A percentile compares a stretch with the other conserved stretches of the same genome.
Conservation (phyloP, 345 rosid species). For the Boechera divaricarpa region DNA sequence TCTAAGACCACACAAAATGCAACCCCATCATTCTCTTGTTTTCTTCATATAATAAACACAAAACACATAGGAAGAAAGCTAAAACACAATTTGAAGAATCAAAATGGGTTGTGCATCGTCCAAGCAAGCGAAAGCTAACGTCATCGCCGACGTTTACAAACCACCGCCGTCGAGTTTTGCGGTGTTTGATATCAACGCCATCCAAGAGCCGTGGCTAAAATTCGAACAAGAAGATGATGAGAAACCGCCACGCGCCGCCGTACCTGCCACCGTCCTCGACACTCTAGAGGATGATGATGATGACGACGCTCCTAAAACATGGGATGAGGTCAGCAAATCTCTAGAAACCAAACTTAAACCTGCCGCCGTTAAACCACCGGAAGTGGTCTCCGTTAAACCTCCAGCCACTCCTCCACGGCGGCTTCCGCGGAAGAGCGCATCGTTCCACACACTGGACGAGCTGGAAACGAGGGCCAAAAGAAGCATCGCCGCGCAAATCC, state of each 20-base stretch:
- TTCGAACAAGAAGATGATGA: slow-evolving; percentile 52
- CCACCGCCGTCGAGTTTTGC: slow-evolving; percentile 84
- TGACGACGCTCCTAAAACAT: slow-evolving; percentile 67
- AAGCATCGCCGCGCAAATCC: slow-evolving; percentile 34
- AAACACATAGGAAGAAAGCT: slow-evolving; percentile 7
- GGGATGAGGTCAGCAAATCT: slow-evolving; percentile 94
- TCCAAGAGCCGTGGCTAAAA: slow-evolving; percentile 85
- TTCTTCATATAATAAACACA: slow-evolving; percentile 22
- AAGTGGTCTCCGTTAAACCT: slow-evolving; percentile 33
- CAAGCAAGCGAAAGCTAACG: slow-evolving; percentile 55
- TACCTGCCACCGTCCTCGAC: slow-evolving; percentile 51
- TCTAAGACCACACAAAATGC: slow-evolving; percentile 36
- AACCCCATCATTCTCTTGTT: slow-evolving; percentile 34
- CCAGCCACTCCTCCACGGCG: slow-evolving; percentile 42
- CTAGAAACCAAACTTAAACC: slow-evolving; percentile 69
- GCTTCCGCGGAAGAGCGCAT: slow-evolving; percentile 54
- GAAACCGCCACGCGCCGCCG: slow-evolving; percentile 39
- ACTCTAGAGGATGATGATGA: slow-evolving; percentile 51
- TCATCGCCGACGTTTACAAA: slow-evolving; percentile 68
- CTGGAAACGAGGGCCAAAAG: slow-evolving; percentile 57
- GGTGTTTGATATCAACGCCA: slow-evolving; percentile 75
- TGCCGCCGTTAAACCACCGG: slow-evolving; percentile 15
- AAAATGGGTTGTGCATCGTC: slow-evolving; percentile 85
- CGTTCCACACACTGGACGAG: slow-evolving; percentile 90
- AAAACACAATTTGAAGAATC: neutral